Conservation (phyloP, 208 protist genomes). For the Porcisia hertigi region DNA sequence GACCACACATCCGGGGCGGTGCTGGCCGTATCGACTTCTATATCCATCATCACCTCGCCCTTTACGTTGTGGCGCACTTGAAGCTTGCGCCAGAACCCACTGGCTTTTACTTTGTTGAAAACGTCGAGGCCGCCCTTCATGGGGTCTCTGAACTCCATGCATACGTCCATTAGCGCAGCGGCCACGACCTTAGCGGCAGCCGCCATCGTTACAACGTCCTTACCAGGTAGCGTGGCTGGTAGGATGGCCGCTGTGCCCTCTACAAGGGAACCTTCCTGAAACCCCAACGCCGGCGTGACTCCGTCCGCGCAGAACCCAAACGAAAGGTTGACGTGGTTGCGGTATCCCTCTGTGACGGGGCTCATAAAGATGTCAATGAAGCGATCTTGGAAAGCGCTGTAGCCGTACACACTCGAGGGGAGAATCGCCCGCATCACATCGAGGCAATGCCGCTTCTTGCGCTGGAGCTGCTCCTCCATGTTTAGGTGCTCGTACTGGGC, state of each 20-base stretch:
- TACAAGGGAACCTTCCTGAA: conserved; percentile 72
- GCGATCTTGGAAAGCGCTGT: conserved; percentile 36
- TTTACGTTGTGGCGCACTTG: conserved; percentile 88
- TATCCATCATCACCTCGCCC: conserved; percentile 84
- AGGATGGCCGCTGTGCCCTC: conserved; percentile 71
- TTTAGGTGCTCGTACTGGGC: conserved; percentile 66
- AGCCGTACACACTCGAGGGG: conserved; percentile 30
- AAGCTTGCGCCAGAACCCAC: conserved; percentile 91
- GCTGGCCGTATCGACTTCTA: conserved; percentile 62
- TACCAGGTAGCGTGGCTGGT: conserved; percentile 46
- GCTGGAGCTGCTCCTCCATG: conserved; percentile 78
- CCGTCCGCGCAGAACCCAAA: conserved; percentile 73
- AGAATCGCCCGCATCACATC: conserved; percentile 54
- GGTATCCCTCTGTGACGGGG: conserved; percentile 78
- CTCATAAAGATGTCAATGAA: conserved; percentile 77
- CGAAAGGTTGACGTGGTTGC: conserved; percentile 92
- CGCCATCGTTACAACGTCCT: conserved; percentile 64
- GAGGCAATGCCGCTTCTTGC: conserved; percentile 77
- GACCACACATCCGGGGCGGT: conserved; percentile 33
- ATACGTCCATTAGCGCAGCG: conserved; percentile 49
- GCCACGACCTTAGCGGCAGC: conserved; percentile 59
- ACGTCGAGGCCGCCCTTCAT: conserved; percentile 40
- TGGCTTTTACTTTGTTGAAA: conserved; percentile 79
- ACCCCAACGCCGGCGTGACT: conserved; percentile 50
- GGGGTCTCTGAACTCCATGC: conserved; percentile 31